Conservation (phyloP, 768 basidiomycete species). For the Suillus bovinus region DNA sequence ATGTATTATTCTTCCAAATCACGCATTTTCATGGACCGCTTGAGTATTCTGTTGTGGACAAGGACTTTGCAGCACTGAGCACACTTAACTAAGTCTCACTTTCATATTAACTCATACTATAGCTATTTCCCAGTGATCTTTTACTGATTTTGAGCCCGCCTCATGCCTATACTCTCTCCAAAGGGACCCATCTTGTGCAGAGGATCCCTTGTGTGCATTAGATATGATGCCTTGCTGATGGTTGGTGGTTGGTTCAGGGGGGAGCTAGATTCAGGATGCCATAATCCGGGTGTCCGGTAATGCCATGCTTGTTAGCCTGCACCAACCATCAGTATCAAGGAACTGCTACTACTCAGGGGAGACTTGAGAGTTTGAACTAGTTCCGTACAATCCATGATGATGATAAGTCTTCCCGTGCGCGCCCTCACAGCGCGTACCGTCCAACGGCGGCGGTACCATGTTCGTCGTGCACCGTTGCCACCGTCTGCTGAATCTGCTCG, state of each 20-base stretch:
- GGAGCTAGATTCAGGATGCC: too few relatives aligned
- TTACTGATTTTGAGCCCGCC: too few relatives aligned
- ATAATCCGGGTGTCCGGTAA: too few relatives aligned
- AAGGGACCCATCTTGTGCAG: too few relatives aligned
- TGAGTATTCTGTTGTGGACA: background rate
- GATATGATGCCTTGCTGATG: too few relatives aligned
- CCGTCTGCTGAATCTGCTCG: constrained; percentile 53
- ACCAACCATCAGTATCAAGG: background rate
- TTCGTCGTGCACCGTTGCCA: constrained; percentile 47
- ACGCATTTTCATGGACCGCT: constrained; percentile 5
- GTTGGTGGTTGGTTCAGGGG: too few relatives aligned
- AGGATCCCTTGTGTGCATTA: too few relatives aligned
- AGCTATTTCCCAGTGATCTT: background rate
- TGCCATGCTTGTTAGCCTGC: too few relatives aligned
- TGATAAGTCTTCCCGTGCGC: background rate
- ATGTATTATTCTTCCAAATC: background rate
- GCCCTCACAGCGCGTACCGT: background rate
- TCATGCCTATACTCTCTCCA: too few relatives aligned
- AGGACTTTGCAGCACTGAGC: background rate
- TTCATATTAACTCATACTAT: background rate
- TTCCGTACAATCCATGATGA: background rate
- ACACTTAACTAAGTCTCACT: background rate
- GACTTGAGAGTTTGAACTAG: background rate
- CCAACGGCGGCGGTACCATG: constrained; percentile 21
- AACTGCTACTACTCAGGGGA: background rate